Conservation (phyloP, 129 eudicot genomes). For the Deinandra increscens region DNA sequence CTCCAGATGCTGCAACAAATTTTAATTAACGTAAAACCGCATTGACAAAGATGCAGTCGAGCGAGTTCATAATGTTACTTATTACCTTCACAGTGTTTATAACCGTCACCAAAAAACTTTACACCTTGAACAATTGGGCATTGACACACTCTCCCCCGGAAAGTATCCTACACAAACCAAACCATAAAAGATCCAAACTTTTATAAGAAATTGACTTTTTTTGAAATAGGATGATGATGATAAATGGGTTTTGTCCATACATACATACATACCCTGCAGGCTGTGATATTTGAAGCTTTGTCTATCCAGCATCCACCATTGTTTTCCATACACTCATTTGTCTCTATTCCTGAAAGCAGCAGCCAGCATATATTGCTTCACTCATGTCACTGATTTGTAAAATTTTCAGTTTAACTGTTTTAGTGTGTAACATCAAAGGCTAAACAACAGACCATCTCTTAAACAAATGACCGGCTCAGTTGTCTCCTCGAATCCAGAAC, state of each 20-base stretch:
- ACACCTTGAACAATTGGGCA: slow-evolving; percentile 88
- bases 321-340: slow-evolving; percentile 85
- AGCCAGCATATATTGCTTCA: too few species aligned
- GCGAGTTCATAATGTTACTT: too few species aligned
- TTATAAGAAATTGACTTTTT: too few species aligned
- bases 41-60: neutral
- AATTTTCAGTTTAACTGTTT: too few species aligned
- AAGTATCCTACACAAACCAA: slow-evolving; percentile 64
- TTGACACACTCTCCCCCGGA: slow-evolving; percentile 88
- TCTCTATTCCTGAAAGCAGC: slow-evolving; percentile 60
- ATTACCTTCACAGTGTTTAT: slow-evolving; percentile 86
- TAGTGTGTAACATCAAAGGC: neutral
- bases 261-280: slow-evolving; percentile 93
- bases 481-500: slow-evolving; percentile 92
- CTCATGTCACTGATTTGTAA: too few species aligned
- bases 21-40: neutral
- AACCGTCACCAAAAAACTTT: slow-evolving; percentile 84
- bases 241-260: too few species aligned
- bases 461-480: slow-evolving; percentile 73
- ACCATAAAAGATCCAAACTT: too few species aligned
- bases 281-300: slow-evolving; percentile 68
- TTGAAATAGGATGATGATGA: too few species aligned
- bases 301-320: slow-evolving; percentile 99
- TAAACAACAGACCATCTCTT: slow-evolving; percentile 46
- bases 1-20: slow-evolving; percentile 71